Evolutionary conservation across 345 rosid species (phyloP).

Genomic region (Ricinus communis): DNA sequence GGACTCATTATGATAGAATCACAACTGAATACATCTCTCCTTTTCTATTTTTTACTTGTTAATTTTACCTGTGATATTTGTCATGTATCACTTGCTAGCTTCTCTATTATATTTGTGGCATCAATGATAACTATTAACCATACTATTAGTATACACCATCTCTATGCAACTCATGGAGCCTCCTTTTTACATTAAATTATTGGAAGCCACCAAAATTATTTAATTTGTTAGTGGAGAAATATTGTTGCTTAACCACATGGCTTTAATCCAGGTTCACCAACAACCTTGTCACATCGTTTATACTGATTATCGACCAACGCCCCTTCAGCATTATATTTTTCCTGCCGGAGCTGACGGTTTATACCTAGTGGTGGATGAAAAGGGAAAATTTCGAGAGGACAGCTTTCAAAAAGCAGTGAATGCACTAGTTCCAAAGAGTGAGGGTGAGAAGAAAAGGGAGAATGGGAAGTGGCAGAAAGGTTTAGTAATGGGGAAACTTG

Average conservation of each 20-base stretch:
- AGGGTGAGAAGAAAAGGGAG: slow-evolving; percentile 70
- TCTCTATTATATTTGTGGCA: neutral
- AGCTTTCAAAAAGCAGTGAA: slow-evolving; percentile 93
- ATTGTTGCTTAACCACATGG: slow-evolving; percentile 20
- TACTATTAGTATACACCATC: neutral
- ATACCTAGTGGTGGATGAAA: slow-evolving; percentile 91
- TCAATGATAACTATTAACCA: neutral
- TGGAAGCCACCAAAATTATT: neutral
- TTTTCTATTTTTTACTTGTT: neutral
- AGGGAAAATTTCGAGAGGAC: slow-evolving; percentile 86
- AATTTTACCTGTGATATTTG: neutral
- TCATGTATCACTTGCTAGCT: neutral
- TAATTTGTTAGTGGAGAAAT: slow-evolving; percentile 4
- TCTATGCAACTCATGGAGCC: neutral
- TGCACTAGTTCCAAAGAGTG: slow-evolving; percentile 73
- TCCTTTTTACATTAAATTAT: neutral
- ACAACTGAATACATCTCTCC: neutral
- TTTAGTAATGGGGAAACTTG: slow-evolving; percentile 61
- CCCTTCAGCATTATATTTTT: slow-evolving; percentile 92
- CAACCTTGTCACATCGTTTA: slow-evolving; percentile 98
- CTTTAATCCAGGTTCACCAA: slow-evolving; percentile 68
- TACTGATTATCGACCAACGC: slow-evolving; percentile 98
- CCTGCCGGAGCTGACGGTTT: slow-evolving; percentile 95
- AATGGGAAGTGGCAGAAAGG: slow-evolving; percentile 77
- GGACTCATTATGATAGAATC: neutral